These are phyloP conservation scores for Heritiera fomes DNA, from an alignment of 345 rosid genomes.

Conservation along the genomic window DNA sequence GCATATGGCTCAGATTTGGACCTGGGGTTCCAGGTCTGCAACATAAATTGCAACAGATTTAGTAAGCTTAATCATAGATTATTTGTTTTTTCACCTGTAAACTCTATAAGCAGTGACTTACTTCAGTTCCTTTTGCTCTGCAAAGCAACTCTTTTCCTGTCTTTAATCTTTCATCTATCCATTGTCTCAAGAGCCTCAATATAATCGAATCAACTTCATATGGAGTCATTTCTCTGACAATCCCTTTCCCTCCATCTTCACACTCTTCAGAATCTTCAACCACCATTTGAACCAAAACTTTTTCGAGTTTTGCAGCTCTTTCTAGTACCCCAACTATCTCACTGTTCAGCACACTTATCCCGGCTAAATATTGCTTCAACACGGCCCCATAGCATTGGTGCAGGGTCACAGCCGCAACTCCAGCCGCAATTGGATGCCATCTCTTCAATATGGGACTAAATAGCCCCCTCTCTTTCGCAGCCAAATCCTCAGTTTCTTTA, in stretches of 20 bases:
- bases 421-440: constrained; percentile 67
- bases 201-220: constrained; percentile 78
- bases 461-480: constrained; percentile 65
- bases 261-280: constrained; percentile 80
- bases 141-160: constrained; percentile 45
- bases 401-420: constrained; percentile 65
- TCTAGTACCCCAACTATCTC: constrained; percentile 69
- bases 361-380: constrained; percentile 67
- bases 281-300: constrained; percentile 79
- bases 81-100: not conserved
- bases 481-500: constrained; percentile 76
- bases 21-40: constrained; percentile 94
- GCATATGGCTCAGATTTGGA: constrained; percentile 91
- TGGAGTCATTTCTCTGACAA: constrained; percentile 81
- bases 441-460: constrained; percentile 78
- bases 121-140: constrained; percentile 83
- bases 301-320: constrained; percentile 83
- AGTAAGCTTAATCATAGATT: not conserved
- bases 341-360: constrained; percentile 40
- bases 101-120: constrained; percentile 20
- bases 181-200: constrained; percentile 50
- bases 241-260: constrained; percentile 82
- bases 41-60: constrained; percentile 4
- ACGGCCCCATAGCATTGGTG: constrained; percentile 76
- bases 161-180: constrained; percentile 65